Base-by-base conservation (phyloP, 495 filamentous ascomycete species). In the Ramalina peruviana region DNA sequence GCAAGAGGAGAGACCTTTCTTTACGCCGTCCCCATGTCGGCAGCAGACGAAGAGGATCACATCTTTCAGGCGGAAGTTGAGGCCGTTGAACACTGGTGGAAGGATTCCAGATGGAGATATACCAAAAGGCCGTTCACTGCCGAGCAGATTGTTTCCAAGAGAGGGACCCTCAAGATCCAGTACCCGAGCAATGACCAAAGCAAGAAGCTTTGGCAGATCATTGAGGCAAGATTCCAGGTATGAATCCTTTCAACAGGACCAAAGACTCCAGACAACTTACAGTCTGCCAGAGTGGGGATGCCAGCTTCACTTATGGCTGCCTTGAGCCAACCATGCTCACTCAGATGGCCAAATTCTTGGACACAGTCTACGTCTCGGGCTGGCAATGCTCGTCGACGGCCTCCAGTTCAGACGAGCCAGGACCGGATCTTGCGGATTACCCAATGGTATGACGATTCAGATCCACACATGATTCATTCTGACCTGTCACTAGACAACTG, bases 321-420 rank as follows among this genome's bases (percentile, higher is more conserved):
- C 72, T 98, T 50, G 93, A 98, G 59, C 92, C 92, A 10, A 94
- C 93, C 6, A 95, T 95, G 85, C 75, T 98, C 60, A 96, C 93
- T 19, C 92, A 98, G 65, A 98, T 98, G 92, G 90, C 88, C 58
- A 94, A 97, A 67, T 97, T 92, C 67, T 76, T 97, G 46, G 92
- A 98, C 63, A 98, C 93, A 36, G 87, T 98, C 64, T 98, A 98
- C 60, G 88, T 98, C 47, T 95, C 90, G 36, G 92, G 92, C 54
- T 98, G 92, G 92, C 93, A 98, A 68, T 96, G 86, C 61, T 96
- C 90, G 3, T 93, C 88, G 26, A 98, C 92, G 3, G 92, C 92
- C 36, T 95, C 89, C 19, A 79, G 88, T 1, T 85, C 87, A 10
- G 86, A 98, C 57, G 92, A 98, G 68, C 92, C 92, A 17, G 93